Base-by-base conservation (phyloP, 1,284 basidiomycete genomes). In the Pseudozyma flocculosa region DNA sequence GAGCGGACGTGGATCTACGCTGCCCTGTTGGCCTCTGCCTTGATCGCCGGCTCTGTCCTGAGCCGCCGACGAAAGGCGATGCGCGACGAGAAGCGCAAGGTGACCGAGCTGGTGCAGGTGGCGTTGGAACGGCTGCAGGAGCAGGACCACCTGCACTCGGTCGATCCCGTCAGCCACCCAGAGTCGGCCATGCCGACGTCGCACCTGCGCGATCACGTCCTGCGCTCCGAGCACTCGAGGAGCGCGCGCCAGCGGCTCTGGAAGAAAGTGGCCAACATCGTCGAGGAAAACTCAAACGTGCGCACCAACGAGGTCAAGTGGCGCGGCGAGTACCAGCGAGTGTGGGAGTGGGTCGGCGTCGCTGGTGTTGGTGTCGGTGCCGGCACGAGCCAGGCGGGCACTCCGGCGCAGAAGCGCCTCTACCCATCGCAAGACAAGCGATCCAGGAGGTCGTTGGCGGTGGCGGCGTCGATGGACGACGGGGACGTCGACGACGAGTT, bases 211-310 rank as follows among this genome's bases (percentile, higher is more conserved):
- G 94, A 99, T 79, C 82, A 89, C 40, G 84, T 97, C 39, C 81
- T 98, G 22, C 87, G 89, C 61, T 85, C 88, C 46, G 87, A 90
- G 54, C 88, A 89, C 72, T 87, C 87, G 22, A 83, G 88, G 15
- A 76, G 83, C 8, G 80, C 81, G 26, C 84, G 92, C 43, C 84
- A 85, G 53, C 82, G 85, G 32, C 73, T 97, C 30, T 99, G 95
- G 95, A 82, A 85, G 43, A 84, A 84, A 54, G 95, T 99, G 39
- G 88, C 90, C 75, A 85, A 83, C 43, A 81, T 92, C 41, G 90
- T 98, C 1, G 94, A 98, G 80, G 86, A 85, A 49, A 98, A 99
- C 80, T 86, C 91, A 18, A 99, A 99, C 79, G 90, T 98, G 18
- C 85, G 90, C 50, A 87, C 87, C 23, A 88, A 90, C 75, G 83